Conservation (phyloP, 1,284 basidiomycete genomes). For the Lentinus polychrous region DNA sequence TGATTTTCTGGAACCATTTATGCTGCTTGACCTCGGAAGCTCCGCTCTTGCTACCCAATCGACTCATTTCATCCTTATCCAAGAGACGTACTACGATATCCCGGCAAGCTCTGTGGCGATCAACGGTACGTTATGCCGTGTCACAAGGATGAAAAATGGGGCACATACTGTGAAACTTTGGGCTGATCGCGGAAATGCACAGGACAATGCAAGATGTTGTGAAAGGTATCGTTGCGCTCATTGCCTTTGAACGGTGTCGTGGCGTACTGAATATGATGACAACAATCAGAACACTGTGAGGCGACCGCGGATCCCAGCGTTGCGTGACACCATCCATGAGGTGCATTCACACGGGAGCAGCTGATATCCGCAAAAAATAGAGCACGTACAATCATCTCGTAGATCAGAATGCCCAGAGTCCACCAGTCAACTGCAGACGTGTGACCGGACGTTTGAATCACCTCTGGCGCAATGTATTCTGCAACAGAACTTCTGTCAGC, state of each 20-base stretch:
- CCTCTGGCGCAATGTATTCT: conserved; percentile 99
- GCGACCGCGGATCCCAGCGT: conserved; percentile 1
- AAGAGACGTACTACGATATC: conserved; percentile 84
- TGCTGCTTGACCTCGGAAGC: conserved; percentile 98
- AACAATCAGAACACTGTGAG: conserved; percentile 5
- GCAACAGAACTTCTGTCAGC: conserved; percentile 14
- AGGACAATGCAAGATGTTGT: conserved; percentile 86
- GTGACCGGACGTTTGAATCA: conserved; percentile 96
- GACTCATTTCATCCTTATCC: conserved; percentile 88
- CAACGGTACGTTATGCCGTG: background rate
- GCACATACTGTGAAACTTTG: conserved; percentile 75
- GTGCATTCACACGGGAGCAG: background rate
- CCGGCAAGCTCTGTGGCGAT: conserved; percentile 63
- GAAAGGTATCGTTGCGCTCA: conserved; percentile 93
- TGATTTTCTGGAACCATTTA: conserved; percentile 96
- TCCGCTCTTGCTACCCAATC: conserved; percentile 87
- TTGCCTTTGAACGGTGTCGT: conserved; percentile 98
- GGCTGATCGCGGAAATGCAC: conserved; percentile 86
- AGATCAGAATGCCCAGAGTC: conserved; percentile 97
- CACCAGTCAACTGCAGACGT: conserved; percentile 99
- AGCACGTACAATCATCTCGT: conserved; percentile 96
- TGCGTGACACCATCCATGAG: background rate
- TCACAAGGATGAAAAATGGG: conserved; percentile 7
- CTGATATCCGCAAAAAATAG: conserved; percentile 11
- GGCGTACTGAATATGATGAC: conserved; percentile 60